Conservation (phyloP, 202 grass and related monocot genomes). For the Digitaria exilis region DNA sequence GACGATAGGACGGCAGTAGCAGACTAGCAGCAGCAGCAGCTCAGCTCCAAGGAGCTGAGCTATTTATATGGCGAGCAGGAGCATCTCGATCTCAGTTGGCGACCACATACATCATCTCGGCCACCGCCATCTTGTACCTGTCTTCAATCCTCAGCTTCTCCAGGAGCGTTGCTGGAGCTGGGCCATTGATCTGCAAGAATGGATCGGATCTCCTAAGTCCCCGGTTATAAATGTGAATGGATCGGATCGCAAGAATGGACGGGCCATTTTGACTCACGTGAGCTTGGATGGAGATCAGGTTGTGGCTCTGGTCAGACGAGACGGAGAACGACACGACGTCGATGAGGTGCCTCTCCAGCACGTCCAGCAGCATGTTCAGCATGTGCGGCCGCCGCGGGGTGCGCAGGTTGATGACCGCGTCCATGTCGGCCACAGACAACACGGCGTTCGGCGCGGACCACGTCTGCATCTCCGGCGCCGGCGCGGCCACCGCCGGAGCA, state of each 20-base stretch:
- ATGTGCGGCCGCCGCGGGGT: constrained; percentile 10
- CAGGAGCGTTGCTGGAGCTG: not conserved
- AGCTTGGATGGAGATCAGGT: constrained; percentile 52
- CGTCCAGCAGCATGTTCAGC: constrained; percentile 29
- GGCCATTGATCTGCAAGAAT: constrained; percentile 19
- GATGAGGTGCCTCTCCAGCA: constrained; percentile 56
- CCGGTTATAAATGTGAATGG: too few species aligned
- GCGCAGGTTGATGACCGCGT: constrained; percentile 58
- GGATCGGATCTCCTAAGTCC: not conserved
- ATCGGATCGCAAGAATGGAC: too few species aligned
- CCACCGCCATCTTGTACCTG: constrained; percentile 65
- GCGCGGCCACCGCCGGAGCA: not conserved
- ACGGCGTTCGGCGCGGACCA: constrained; percentile 62
- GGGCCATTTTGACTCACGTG: constrained; percentile 41
- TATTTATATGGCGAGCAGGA: too few species aligned
- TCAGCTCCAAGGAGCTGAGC: not conserved
- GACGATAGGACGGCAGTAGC: not conserved
- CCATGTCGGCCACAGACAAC: constrained; percentile 41
- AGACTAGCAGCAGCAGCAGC: not conserved
- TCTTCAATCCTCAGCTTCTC: constrained; percentile 43
- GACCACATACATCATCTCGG: constrained; percentile 54
- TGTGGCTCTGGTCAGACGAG: constrained; percentile 17
- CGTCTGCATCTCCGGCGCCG: constrained; percentile 43
- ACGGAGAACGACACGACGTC: constrained; percentile 45
- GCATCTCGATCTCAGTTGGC: constrained; percentile 6